phyloP scores from a whole-genome alignment of 345 rosid species.

The Iberis pinnata region DNA sequence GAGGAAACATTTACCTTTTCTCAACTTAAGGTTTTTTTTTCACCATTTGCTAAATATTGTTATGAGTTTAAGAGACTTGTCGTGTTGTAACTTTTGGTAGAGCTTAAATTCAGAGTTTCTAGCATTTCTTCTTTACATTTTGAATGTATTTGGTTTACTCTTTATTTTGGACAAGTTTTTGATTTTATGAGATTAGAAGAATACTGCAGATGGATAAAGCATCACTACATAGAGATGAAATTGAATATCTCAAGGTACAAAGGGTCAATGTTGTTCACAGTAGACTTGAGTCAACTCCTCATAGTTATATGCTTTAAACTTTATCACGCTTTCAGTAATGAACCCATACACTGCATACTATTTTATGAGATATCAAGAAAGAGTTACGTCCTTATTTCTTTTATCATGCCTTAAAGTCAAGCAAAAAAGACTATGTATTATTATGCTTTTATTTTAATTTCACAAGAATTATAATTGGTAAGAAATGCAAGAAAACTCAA shows the following conservation, averaged over 20 bases:
- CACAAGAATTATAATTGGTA: too few relatives aligned
- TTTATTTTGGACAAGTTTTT: too few relatives aligned
- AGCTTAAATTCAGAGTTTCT: too few relatives aligned
- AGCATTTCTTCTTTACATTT: too few relatives aligned
- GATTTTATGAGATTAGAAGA: background rate
- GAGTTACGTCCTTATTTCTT: constrained; percentile 62
- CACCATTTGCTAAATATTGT: too few relatives aligned
- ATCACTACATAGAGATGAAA: constrained; percentile 90
- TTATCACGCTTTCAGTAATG: constrained; percentile 64
- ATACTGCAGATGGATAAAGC: constrained; percentile 88
- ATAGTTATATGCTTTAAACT: constrained; percentile 54
- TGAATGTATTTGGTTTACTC: too few relatives aligned
- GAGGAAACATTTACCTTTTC: constrained; percentile 47
- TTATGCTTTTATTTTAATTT: too few relatives aligned
- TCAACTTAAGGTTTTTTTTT: too few relatives aligned
- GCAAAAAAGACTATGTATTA: constrained; percentile 75
- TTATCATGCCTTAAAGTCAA: constrained; percentile 74
- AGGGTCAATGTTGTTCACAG: constrained; percentile 87
- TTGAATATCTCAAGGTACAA: constrained; percentile 91
- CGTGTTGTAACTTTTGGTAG: too few relatives aligned
- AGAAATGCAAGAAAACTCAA: too few relatives aligned
- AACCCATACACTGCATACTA: constrained; percentile 76
- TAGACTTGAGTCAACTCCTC: constrained; percentile 69
- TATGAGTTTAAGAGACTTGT: too few relatives aligned
- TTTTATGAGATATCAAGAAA: constrained; percentile 72